Evolutionary conservation across 1,284 basidiomycete genomes (phyloP).

Genomic region (Kwoniella shivajii): DNA sequence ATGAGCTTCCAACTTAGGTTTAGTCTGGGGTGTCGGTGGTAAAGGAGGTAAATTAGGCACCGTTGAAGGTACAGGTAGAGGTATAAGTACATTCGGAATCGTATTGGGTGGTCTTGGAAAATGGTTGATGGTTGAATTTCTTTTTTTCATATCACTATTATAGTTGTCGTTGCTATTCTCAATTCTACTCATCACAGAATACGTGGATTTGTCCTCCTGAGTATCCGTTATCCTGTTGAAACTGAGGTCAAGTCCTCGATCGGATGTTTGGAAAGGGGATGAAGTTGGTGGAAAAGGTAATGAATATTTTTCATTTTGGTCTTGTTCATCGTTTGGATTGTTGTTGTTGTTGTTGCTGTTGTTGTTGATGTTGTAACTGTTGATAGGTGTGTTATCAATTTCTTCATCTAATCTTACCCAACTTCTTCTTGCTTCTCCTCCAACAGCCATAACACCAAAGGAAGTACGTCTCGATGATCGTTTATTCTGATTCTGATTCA

Average conservation of each 20-base stretch:
- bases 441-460: no score
- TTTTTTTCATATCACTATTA: neutral
- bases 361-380: no score
- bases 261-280: neutral
- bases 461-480: no score
- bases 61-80: neutral
- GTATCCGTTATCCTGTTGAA: no score
- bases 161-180: neutral
- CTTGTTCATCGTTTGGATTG: neutral
- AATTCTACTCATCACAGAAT: no score
- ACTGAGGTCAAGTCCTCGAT: neutral
- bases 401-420: conserved; percentile 11
- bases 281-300: neutral
- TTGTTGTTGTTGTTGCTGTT: no score
- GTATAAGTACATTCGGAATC: neutral
- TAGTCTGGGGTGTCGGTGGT: neutral
- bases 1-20: neutral
- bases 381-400: neutral
- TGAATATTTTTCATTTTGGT: neutral
- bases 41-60: conserved; percentile 3
- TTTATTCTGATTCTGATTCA: neutral
- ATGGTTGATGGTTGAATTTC: conserved; percentile 5
- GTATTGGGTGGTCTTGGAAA: neutral
- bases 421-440: no score
- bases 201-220: no score